phyloP scores from a whole-genome alignment of 2,329 filamentous ascomycete genomes.

The Fusarium sp. region DNA sequence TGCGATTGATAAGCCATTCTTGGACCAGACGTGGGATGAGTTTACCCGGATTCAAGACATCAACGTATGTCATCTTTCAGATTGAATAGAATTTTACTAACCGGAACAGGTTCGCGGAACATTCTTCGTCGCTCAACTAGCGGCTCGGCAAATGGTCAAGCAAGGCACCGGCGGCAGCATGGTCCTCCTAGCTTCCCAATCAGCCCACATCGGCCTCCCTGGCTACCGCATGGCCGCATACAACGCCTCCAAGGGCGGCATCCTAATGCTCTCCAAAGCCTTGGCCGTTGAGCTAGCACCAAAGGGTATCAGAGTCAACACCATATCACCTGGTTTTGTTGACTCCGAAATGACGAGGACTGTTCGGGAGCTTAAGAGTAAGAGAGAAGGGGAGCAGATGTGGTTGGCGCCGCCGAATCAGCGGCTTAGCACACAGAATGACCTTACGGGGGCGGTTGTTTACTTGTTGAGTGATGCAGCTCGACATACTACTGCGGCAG shows the following conservation, averaged over 20 bases:
- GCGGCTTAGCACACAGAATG: slow-evolving; percentile 57
- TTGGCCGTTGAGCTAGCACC: slow-evolving; percentile 56
- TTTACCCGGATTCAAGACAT: slow-evolving; percentile 57
- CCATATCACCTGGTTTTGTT: slow-evolving; percentile 56
- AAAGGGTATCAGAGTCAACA: slow-evolving; percentile 55
- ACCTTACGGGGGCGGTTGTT: slow-evolving; percentile 58
- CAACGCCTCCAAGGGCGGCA: slow-evolving; percentile 59
- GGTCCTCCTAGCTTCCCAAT: slow-evolving; percentile 49
- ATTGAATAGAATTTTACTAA: neutral
- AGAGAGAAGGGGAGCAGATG: slow-evolving; percentile 54
- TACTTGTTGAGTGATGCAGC: slow-evolving; percentile 61
- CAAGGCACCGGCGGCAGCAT: slow-evolving; percentile 57
- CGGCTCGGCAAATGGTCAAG: slow-evolving; percentile 56
- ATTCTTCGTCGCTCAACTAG: slow-evolving; percentile 58
- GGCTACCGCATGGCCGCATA: slow-evolving; percentile 55
- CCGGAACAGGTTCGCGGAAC: slow-evolving; percentile 55
- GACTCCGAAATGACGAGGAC: slow-evolving; percentile 55
- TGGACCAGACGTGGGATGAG: slow-evolving; percentile 60
- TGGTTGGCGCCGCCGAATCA: slow-evolving; percentile 56
- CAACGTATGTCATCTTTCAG: slow-evolving; percentile 52
- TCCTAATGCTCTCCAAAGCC: slow-evolving; percentile 57
- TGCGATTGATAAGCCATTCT: slow-evolving; percentile 59
- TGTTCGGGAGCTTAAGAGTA: slow-evolving; percentile 51
- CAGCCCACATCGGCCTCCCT: slow-evolving; percentile 42
- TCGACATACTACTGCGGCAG: slow-evolving; percentile 58